Evolutionary conservation across 768 basidiomycete genomes (phyloP).

Genomic region (Mycena alexandri): DNA sequence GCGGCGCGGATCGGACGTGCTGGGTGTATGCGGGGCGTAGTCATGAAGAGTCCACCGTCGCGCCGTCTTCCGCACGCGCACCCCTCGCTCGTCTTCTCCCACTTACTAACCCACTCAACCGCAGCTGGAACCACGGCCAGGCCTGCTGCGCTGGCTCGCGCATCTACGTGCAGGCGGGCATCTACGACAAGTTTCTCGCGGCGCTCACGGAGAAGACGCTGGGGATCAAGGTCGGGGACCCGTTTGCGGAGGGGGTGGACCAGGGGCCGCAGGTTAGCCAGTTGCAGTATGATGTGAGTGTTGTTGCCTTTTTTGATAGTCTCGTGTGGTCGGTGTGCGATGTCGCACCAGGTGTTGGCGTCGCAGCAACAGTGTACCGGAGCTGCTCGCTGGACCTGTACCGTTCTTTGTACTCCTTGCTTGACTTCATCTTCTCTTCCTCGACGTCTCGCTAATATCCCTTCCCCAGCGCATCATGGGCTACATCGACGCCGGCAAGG

Average conservation of each 20-base stretch:
- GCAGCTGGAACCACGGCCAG: constrained; percentile 78
- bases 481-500: constrained; percentile 83
- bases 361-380: too few relatives aligned
- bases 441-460: not conserved
- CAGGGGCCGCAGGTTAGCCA: constrained; percentile 77
- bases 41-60: too few relatives aligned
- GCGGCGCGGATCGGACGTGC: too few relatives aligned
- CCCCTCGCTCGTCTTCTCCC: too few relatives aligned
- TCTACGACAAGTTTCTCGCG: constrained; percentile 84
- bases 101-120: not conserved
- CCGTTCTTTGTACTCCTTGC: too few relatives aligned
- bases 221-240: constrained; percentile 67
- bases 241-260: constrained; percentile 64
- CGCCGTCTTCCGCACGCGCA: too few relatives aligned
- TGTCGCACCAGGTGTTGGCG: too few relatives aligned
- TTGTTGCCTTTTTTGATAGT: too few relatives aligned
- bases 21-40: too few relatives aligned
- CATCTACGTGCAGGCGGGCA: constrained; percentile 81
- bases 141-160: constrained; percentile 85
- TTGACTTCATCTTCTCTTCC: too few relatives aligned
- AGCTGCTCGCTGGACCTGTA: too few relatives aligned
- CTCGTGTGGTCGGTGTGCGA: too few relatives aligned
- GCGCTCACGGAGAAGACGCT: constrained; percentile 64
- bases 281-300: constrained; percentile 56
- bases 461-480: constrained; percentile 73